Evolutionary conservation across 2,329 filamentous ascomycete genomes (phyloP).

Genomic region (Metarhizium robertsii): DNA sequence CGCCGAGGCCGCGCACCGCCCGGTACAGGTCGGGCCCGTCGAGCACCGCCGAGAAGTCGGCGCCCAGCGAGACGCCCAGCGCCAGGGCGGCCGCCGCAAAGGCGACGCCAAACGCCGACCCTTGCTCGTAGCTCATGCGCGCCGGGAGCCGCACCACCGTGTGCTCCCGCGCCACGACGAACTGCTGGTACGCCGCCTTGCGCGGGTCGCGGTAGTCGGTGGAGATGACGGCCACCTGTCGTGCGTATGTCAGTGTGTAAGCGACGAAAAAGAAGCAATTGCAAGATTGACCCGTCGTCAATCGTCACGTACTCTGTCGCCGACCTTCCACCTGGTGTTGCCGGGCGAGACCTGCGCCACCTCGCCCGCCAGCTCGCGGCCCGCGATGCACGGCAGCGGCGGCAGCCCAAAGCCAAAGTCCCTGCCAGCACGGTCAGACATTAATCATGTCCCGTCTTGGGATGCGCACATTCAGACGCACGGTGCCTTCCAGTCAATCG

Average conservation of each 20-base stretch:
- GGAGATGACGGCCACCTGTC: slow-evolving; percentile 51
- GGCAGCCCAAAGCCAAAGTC: slow-evolving; percentile 65
- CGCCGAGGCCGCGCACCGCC: slow-evolving; percentile 36
- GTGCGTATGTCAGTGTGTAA: no score
- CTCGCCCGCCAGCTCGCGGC: slow-evolving; percentile 58
- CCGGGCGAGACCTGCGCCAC: slow-evolving; percentile 36
- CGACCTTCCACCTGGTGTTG: slow-evolving; percentile 40
- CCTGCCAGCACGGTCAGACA: slow-evolving; percentile 23
- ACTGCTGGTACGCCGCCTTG: slow-evolving; percentile 65
- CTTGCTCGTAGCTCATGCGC: slow-evolving; percentile 41
- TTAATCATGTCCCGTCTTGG: no score
- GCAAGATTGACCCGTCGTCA: not conserved
- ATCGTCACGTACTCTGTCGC: slow-evolving; percentile 38
- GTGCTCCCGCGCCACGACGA: slow-evolving; percentile 53
- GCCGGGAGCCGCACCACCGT: slow-evolving; percentile 55
- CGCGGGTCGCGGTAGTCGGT: slow-evolving; percentile 66
- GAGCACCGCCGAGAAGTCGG: slow-evolving; percentile 47
- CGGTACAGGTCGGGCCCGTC: slow-evolving; percentile 50
- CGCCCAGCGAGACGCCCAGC: slow-evolving; percentile 59
- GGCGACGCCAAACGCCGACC: slow-evolving; percentile 58
- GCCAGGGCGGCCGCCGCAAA: slow-evolving; percentile 61
- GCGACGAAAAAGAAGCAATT: no score
- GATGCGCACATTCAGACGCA: slow-evolving; percentile 26
- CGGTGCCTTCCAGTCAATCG: slow-evolving; percentile 69
- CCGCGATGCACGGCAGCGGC: slow-evolving; percentile 57